A percentile compares a stretch with the other conserved stretches of the same genome.
Evolutionary conservation across 495 filamentous ascomycete genomes (phyloP).

Genomic region (Hypoxylon cercidicola): DNA sequence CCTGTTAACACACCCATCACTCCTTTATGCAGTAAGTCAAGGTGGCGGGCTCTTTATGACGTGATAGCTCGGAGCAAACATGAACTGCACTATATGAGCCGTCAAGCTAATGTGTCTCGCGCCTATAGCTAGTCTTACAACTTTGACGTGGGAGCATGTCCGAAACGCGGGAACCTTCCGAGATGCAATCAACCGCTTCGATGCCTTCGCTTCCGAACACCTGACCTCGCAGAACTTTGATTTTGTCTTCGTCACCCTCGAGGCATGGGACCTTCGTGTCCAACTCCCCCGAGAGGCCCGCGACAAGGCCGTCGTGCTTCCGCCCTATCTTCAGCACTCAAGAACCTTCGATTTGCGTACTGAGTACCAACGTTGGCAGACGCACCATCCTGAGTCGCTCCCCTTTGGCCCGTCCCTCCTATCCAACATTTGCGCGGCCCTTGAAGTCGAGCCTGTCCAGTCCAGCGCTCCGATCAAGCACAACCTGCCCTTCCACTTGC

Average conservation of each 20-base stretch:
- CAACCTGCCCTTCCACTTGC: slow-evolving; percentile 96
- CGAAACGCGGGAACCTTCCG: slow-evolving; percentile 95
- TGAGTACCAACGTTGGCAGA: slow-evolving; percentile 98
- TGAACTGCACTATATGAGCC: no score
- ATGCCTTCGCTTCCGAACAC: slow-evolving; percentile 89
- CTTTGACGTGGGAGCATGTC: slow-evolving; percentile 98
- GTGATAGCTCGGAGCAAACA: slow-evolving; percentile 11
- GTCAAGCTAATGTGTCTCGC: slow-evolving; percentile 21
- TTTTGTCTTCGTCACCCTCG: slow-evolving; percentile 97
- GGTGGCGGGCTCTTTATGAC: slow-evolving; percentile 13
- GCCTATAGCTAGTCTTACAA: slow-evolving; percentile 87
- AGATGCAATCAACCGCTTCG: slow-evolving; percentile 94
- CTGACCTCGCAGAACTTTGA: slow-evolving; percentile 85
- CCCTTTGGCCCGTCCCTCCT: slow-evolving; percentile 95
- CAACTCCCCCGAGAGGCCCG: slow-evolving; percentile 97
- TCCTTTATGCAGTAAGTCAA: slow-evolving; percentile 92
- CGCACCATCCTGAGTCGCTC: slow-evolving; percentile 95
- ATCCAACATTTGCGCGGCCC: slow-evolving; percentile 93
- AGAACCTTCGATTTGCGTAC: slow-evolving; percentile 95
- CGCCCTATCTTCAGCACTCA: slow-evolving; percentile 97
- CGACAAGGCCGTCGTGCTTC: slow-evolving; percentile 95
- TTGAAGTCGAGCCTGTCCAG: slow-evolving; percentile 97
- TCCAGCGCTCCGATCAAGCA: slow-evolving; percentile 98
- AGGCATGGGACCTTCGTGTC: slow-evolving; percentile 98
- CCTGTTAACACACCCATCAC: slow-evolving; percentile 99